These are phyloP conservation scores for Penicillium flavigenum DNA, from an alignment of 495 filamentous ascomycete species.

Conservation along the genomic window DNA sequence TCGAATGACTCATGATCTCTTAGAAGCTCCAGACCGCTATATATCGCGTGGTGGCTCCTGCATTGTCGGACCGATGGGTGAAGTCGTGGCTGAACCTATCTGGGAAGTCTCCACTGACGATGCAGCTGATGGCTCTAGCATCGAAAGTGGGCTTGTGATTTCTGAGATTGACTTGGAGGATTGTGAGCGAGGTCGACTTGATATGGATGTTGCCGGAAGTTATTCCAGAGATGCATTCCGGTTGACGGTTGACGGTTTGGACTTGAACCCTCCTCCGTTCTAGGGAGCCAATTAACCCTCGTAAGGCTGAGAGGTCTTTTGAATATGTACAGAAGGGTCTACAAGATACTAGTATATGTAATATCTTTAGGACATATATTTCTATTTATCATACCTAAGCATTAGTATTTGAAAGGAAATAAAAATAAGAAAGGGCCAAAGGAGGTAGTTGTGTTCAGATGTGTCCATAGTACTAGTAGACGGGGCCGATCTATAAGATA, in stretches of 20 bases:
- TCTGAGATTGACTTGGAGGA: constrained; percentile 62
- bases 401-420: not conserved
- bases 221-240: constrained; percentile 86
- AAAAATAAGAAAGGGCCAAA: not conserved
- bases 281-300: not conserved
- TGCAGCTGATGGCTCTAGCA: not conserved
- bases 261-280: constrained; percentile 63
- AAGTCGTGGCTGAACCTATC: constrained; percentile 74
- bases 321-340: too few species aligned
- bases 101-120: constrained; percentile 71
- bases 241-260: constrained; percentile 70
- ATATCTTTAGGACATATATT: too few species aligned
- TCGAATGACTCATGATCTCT: not conserved
- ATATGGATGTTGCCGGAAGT: constrained; percentile 72
- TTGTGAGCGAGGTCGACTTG: constrained; percentile 59
- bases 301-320: not conserved
- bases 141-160: constrained; percentile 40
- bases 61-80: constrained; percentile 76
- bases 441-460: not conserved
- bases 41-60: constrained; percentile 68
- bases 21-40: constrained; percentile 1
- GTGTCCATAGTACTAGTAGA: not conserved
- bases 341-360: too few species aligned
- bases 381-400: too few species aligned
- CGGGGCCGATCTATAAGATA: not conserved